Conservation (phyloP, 2,329 filamentous ascomycete species). For the Aureobasidium sp. region DNA sequence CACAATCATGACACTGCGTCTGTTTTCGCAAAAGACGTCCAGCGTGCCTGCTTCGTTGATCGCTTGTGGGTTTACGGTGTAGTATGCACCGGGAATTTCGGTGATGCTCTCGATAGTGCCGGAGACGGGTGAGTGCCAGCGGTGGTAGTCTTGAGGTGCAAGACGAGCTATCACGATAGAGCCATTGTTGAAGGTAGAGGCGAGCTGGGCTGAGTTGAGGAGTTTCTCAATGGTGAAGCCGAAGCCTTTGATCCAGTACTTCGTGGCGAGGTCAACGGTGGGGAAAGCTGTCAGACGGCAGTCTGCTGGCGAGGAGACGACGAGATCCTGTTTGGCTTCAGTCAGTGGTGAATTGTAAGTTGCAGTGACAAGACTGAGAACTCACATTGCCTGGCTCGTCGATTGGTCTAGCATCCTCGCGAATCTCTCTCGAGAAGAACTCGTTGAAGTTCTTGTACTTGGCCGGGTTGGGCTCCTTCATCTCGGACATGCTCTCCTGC, state of each 20-base stretch:
- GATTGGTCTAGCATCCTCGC: constrained; percentile 31
- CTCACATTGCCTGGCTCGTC: constrained; percentile 29
- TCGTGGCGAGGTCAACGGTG: constrained; percentile 33
- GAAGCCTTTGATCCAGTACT: constrained; percentile 39
- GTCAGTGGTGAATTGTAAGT: neutral
- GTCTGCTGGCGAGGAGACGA: constrained; percentile 32
- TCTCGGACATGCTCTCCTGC: constrained; percentile 27
- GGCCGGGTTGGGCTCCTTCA: constrained; percentile 32
- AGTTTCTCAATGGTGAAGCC: constrained; percentile 33
- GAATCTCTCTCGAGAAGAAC: constrained; percentile 37
- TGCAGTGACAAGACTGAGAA: neutral
- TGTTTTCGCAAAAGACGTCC: constrained; percentile 41
- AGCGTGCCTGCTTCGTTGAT: constrained; percentile 34
- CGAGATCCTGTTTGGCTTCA: constrained; percentile 16
- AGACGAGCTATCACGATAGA: constrained; percentile 34
- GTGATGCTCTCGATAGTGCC: constrained; percentile 30
- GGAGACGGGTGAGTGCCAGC: constrained; percentile 34
- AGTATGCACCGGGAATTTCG: constrained; percentile 35
- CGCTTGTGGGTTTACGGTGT: constrained; percentile 39
- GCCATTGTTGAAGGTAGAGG: constrained; percentile 31
- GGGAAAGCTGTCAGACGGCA: constrained; percentile 35
- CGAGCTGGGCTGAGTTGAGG: constrained; percentile 25
- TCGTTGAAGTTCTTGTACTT: constrained; percentile 39
- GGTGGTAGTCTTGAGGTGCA: constrained; percentile 38
- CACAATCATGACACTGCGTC: constrained; percentile 35